These are phyloP conservation scores for Paraglomus occultum DNA, from an alignment of 192 early-diverging fungal genomes.

Conservation along the genomic window DNA sequence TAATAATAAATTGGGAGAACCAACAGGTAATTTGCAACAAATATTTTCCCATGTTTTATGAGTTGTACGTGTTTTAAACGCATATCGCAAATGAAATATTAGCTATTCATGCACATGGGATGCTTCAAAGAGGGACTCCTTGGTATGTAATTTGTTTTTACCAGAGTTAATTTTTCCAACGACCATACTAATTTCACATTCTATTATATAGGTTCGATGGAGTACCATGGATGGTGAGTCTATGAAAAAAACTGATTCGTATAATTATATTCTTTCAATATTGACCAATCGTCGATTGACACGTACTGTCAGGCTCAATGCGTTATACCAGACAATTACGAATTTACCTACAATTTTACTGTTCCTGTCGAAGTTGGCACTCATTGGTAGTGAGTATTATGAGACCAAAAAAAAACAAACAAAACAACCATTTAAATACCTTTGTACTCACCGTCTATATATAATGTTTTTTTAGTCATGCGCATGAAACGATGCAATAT, in stretches of 20 bases:
- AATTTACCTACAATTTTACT: slow-evolving; percentile 42
- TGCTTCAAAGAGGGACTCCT: slow-evolving; percentile 31
- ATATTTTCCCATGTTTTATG: slow-evolving; percentile 30
- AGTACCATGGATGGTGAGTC: slow-evolving; percentile 30
- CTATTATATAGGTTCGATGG: slow-evolving; percentile 31
- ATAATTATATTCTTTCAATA: slow-evolving; percentile 30
- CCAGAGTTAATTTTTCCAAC: slow-evolving; percentile 30
- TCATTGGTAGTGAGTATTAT: slow-evolving; percentile 44
- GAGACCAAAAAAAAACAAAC: slow-evolving; percentile 23
- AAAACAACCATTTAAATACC: slow-evolving; percentile 22
- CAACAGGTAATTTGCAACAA: slow-evolving; percentile 32
- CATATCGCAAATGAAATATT: slow-evolving; percentile 29
- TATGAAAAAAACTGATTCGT: slow-evolving; percentile 28
- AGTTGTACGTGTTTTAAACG: slow-evolving; percentile 29
- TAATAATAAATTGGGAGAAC: slow-evolving; percentile 32
- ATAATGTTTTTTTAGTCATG: slow-evolving; percentile 37
- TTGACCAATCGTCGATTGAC: slow-evolving; percentile 30
- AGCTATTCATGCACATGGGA: slow-evolving; percentile 28
- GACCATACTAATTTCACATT: slow-evolving; percentile 32
- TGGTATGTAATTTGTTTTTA: slow-evolving; percentile 19
- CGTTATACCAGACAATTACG: slow-evolving; percentile 38
- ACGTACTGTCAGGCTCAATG: slow-evolving; percentile 36
- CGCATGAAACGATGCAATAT: slow-evolving; percentile 40
- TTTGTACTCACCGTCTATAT: slow-evolving; percentile 27
- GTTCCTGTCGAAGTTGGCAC: slow-evolving; percentile 42